Evolutionary conservation across 352 stramenopile genomes (phyloP).

Genomic region (Elongisporangium senticosum): DNA sequence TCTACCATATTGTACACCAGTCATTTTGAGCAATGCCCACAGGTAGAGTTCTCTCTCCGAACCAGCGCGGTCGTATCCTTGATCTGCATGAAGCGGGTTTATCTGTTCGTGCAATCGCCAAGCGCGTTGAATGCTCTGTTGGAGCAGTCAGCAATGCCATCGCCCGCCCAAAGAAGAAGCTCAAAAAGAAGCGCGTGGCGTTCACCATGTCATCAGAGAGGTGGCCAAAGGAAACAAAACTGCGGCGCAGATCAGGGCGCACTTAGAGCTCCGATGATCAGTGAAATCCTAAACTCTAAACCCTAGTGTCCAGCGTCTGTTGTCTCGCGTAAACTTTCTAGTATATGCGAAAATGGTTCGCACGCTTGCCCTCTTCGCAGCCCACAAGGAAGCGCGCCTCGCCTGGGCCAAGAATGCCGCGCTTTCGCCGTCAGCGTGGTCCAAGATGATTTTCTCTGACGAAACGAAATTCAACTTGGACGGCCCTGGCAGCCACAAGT

Average conservation of each 20-base stretch:
- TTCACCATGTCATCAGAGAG: neutral
- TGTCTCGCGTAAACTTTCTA: slow-evolving; percentile 11
- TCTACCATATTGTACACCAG: too few relatives aligned
- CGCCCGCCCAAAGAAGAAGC: too few relatives aligned
- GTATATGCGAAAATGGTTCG: slow-evolving; percentile 13
- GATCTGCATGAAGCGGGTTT: too few relatives aligned
- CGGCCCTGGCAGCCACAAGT: slow-evolving; percentile 22
- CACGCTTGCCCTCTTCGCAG: slow-evolving; percentile 7
- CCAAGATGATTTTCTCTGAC: slow-evolving; percentile 28
- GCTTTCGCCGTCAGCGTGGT: slow-evolving; percentile 7
- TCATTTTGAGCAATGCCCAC: too few relatives aligned
- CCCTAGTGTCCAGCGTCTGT: slow-evolving; percentile 7
- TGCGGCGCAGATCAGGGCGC: slow-evolving; percentile 5
- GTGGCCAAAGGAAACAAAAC: neutral
- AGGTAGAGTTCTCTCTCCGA: too few relatives aligned
- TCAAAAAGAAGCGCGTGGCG: too few relatives aligned
- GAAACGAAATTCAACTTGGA: slow-evolving; percentile 40
- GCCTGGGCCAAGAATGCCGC: slow-evolving; percentile 3
- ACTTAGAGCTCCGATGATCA: neutral
- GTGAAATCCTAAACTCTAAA: too few relatives aligned
- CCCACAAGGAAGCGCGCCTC: neutral
- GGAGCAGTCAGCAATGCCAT: too few relatives aligned
- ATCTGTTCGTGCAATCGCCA: too few relatives aligned
- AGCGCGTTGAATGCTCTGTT: too few relatives aligned
- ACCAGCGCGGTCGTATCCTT: too few relatives aligned